Base-by-base conservation (phyloP, 75 land plant species). In the Pseudotsuga menziesii region DNA sequence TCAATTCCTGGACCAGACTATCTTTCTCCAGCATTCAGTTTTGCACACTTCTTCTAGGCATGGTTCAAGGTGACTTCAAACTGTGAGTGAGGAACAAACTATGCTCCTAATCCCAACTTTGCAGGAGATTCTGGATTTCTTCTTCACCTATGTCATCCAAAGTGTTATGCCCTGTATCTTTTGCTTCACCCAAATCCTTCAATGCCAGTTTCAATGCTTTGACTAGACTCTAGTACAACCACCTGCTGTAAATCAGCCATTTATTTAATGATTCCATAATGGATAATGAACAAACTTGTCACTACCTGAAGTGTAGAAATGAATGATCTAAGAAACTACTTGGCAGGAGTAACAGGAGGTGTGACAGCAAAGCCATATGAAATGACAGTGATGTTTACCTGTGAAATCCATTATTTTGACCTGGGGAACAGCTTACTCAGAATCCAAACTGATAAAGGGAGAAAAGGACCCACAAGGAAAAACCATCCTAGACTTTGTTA, bases 331-430 rank as follows among this genome's bases (percentile, higher is more conserved):
- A 77, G 85, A 81, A 3, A 83, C 78, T 14, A 84, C 80, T 87
- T 87, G 55, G 85, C 80, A 35, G 92, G 86, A 8, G 89, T 87
- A 22, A 89, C 89, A 0, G 92, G 88, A 54, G 92, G 92, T 88
- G 87, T 87, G 69, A 82, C 87, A 29, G 86, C 89, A 61, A 84
- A 83, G 0, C 86, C 94, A 61, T 87, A 89, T 14, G 88, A 77
- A 29, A 92, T 86, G 62, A 93, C 89, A 8, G 96, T 91, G 13
- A 93, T 77, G 70, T 90, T 93, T 56, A 91, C 84, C 20, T 85
- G 77, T 3, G 86, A n/a, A 57, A 94, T 87, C 97, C 97, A 94
- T 20, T 75, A 77, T 79, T 81, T 66, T 29, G 32, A 29, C 19
- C 83, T 67, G 2, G 94, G 97, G 76, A 83, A 89, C 63, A 82